Conservation (phyloP, 2,329 filamentous ascomycete genomes). For the Fusarium sp. region DNA sequence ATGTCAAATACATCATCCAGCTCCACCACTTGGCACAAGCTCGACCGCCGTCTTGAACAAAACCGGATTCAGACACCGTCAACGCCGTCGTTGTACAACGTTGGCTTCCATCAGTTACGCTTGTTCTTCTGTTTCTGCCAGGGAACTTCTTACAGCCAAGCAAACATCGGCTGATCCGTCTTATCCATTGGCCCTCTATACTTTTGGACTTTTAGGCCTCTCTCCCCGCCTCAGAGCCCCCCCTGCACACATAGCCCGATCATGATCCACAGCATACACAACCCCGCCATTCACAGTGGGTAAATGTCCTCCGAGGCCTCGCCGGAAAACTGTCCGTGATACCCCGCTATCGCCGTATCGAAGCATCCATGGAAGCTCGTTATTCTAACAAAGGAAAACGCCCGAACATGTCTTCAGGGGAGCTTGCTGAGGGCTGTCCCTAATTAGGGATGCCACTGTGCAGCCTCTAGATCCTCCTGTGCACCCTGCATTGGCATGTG, state of each 20-base stretch:
- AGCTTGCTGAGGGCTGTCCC: conserved; percentile 25
- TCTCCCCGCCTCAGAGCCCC: conserved; percentile 7
- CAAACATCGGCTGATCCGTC: conserved; percentile 5
- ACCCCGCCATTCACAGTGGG: conserved; percentile 42
- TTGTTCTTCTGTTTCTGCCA: conserved; percentile 24
- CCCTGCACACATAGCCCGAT: conserved; percentile 40
- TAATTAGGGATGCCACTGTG: conserved; percentile 25
- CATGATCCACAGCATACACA: conserved; percentile 35
- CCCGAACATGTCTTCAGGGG: conserved; percentile 31
- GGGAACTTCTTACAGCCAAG: conserved; percentile 20
- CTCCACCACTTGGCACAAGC: conserved; percentile 31
- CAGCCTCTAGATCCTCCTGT: conserved; percentile 14
- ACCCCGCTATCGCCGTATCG: conserved; percentile 47
- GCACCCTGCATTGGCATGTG: conserved; percentile 11
- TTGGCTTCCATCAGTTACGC: conserved; percentile 31
- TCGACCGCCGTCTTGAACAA: conserved; percentile 25
- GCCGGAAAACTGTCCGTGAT: conserved; percentile 38
- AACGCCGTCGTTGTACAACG: conserved; percentile 27
- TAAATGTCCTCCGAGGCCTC: conserved; percentile 23
- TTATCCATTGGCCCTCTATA: conserved; percentile 36
- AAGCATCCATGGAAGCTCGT: conserved; percentile 47
- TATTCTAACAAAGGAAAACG: conserved; percentile 44
- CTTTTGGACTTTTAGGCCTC: conserved; percentile 9
- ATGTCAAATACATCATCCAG: conserved; percentile 40
- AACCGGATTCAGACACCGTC: conserved; percentile 37